Evolutionary conservation across 495 filamentous ascomycete genomes (phyloP), one percentile per base, ranked within the genome.

Genomic region (Hypomontagnella submonticulosa): DNA sequence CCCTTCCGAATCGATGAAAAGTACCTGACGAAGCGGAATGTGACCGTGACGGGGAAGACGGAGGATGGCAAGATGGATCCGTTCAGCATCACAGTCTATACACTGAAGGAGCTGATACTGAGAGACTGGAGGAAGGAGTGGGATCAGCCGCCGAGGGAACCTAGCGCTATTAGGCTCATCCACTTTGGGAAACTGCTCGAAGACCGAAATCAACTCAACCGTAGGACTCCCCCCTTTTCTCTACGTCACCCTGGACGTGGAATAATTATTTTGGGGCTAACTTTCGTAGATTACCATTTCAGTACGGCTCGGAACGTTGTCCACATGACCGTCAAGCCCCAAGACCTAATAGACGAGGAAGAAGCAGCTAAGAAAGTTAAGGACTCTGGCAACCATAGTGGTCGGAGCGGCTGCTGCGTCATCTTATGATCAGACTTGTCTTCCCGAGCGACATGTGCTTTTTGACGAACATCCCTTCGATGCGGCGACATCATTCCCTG

Each of bases 271-370:
- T 19, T 20, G 12, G 19, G 23, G 18, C 67, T 55, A n/a, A 47
- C 19, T 56, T 43, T 11, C 27, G 13, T 69, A 97, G 93, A 96
- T 49, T 94, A 90, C 69, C 87, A 85, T 46, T 93, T 97, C 70
- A 89, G 83, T 60, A 75, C 89, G 27, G 69, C 78, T 47, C 80
- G 90, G 19, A 96, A 96, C 68, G 91, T 96, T 50, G 87, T 97
- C 11, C 93, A 97, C 78, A 96, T 97, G 93, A 95, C 91, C 16
- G 85, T 97, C 55, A 90, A 90, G 69, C 93, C 93, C 1, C 89
- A 92, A 75, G 93, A 97, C 63, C 81, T 95, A 59, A 84, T 93
- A 57, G 92, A 97, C 61, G 93, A 97, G 71, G 92, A 93, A 73
- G 93, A 96, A 61, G 77, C 79, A 10, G 86, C 86, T 34, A 93